Evolutionary conservation across 306 rosid genomes (phyloP), one percentile per base, ranked within the genome.

Genomic region (Vigna trinervia): DNA sequence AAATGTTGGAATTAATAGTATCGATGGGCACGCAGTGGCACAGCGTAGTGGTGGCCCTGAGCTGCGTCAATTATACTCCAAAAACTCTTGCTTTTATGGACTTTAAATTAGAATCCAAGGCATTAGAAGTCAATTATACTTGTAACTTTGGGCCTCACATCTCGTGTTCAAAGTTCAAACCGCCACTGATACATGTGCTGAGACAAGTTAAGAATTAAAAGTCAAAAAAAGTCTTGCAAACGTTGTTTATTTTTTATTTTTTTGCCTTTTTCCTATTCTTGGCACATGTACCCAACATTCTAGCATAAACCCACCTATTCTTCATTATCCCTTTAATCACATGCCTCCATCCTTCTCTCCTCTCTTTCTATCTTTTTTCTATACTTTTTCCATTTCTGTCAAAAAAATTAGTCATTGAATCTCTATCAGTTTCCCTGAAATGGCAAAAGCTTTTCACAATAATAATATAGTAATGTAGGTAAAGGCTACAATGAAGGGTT

Each of bases 91-190:
- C 72, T 43, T 70, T 70, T 76, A 45, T 48, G 68, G 39, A 70
- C 69, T 81, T 72, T 48, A 46, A 36, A 41, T 72, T 56, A 65
- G 79, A 77, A 82, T 82, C 85, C 79, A 64, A 77, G 64, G 76
- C 50, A 56, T 26, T 64, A 14, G 20, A 70, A 63, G 75, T 62
- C 69, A 68, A 39, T 68, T 77, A 39, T 38, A 52, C 74, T 66
- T 41, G 68, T 11, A 41, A 39, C 71, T 65, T 65, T 65, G n/a
- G 58, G 22, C 48, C 81, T 77, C 74, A 66, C 58, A 23, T 41
- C 15, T 14, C 23, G 80, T 64, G 22, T 36, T 36, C n/a, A 22
- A 62, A 34, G 57, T 17, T 54, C 81, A 68, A 52, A 34, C 63
- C 43, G 4, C 32, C 32, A 9, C 50, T 5, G n/a, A 30, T 45